Evolutionary conservation across 257 asterid species (phyloP).

Genomic region (Prunella vulgaris): DNA sequence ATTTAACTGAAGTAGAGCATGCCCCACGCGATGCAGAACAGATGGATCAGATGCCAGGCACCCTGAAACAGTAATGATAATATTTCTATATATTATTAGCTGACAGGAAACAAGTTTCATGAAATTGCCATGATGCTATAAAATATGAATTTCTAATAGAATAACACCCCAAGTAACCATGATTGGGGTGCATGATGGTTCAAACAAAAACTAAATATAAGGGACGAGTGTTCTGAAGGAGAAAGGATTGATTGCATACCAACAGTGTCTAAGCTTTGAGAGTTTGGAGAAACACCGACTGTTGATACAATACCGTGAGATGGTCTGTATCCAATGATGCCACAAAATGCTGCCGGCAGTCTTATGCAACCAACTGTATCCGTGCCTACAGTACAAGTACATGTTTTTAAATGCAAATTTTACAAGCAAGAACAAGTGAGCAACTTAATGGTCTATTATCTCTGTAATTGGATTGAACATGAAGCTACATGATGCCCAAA

Average conservation of each 20-base stretch:
- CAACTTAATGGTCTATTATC: neutral
- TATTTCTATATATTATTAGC: neutral
- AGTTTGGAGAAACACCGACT: slow-evolving; percentile 74
- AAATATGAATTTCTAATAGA: neutral
- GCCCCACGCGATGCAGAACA: slow-evolving; percentile 77
- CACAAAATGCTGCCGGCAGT: slow-evolving; percentile 32
- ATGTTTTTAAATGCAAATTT: slow-evolving; percentile 13
- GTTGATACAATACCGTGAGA: slow-evolving; percentile 75
- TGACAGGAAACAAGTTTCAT: neutral
- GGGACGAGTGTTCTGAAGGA: neutral
- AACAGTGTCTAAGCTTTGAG: slow-evolving; percentile 83
- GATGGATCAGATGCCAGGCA: slow-evolving; percentile 86
- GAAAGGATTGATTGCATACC: slow-evolving; percentile 49
- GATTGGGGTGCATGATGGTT: neutral
- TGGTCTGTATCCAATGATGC: slow-evolving; percentile 75
- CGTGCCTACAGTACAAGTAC: slow-evolving; percentile 45
- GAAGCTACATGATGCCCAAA: slow-evolving; percentile 17
- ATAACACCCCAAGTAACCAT: neutral
- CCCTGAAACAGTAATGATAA: slow-evolving; percentile 46
- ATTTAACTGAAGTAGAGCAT: slow-evolving; percentile 65
- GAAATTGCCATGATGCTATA: neutral
- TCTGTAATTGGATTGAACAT: neutral
- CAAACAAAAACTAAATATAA: slow-evolving; percentile 2
- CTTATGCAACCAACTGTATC: slow-evolving; percentile 33
- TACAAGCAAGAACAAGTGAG: neutral